Evolutionary conservation across 1,139 yeast genomes (phyloP), one percentile per base, ranked within the genome.

Genomic region (Torulaspora pretoriensis): DNA sequence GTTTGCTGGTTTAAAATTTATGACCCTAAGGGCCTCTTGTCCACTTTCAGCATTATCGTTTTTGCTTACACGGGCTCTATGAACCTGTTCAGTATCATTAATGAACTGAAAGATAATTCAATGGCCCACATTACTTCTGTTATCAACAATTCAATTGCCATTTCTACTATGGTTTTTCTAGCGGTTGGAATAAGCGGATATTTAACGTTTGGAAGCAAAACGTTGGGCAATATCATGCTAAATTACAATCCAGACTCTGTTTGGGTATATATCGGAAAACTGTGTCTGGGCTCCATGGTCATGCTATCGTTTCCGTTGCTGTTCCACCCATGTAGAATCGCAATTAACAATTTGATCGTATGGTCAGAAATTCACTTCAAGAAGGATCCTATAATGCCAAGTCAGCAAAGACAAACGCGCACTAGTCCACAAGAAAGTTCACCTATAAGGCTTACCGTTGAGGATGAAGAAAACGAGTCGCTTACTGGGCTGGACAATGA

Each of bases 51-150:
- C n/a, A 84, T 92, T 53, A 79, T 92, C 47, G 85, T 92, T 13
- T 88, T 94, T 69, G 97, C 97, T 3, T 94, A 80, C 65, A 90
- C 97, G 0, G 95, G 97, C 51, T 95, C 92, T 54, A 97, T 92
- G 69, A 92, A 83, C 64, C 84, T 92, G 81, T 90, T 86, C 65
- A 83, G 96, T 8, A 85, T 90, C 44, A 78, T 89, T 58, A 87
- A 89, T 60, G 99, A 92, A 67, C 72, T 92, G 40, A 67, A 68
- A 38, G 77, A 78, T 51, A 81, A 80, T 52, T 68, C 82, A 0
- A 64, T 81, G 47, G 49, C 64, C 4, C 75, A 76, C 40, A 71
- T 83, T 40, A 58, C 74, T 7, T 62, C 56, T n/a, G 78, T 92
- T 40, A 71, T 83, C 34, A 65, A 70, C 37, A 53, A 72, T 4